Conservation (phyloP, 305 asterid genomes). For the Ruellia speciosa region DNA sequence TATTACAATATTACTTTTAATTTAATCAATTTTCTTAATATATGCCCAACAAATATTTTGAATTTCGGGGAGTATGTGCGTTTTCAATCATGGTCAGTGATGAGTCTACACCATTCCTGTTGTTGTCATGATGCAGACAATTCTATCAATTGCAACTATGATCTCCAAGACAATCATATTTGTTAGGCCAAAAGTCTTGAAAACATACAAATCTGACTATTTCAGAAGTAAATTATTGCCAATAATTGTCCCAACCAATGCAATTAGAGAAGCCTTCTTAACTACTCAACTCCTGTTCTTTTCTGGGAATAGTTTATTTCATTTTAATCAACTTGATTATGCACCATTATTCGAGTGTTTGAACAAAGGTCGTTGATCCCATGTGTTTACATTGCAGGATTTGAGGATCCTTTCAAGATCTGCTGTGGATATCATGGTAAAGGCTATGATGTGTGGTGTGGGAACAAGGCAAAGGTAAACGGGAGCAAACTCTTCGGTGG, state of each 20-base stretch:
- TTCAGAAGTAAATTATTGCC: too few species aligned
- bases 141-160: too few species aligned
- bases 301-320: background rate
- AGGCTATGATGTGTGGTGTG: conserved; percentile 41
- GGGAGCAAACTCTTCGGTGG: conserved; percentile 19
- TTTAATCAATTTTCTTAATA: too few species aligned
- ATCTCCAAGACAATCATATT: too few species aligned
- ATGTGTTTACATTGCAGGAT: conserved; percentile 32
- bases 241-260: background rate
- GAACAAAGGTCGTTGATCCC: background rate
- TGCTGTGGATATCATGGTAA: conserved; percentile 54
- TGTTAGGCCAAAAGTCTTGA: too few species aligned
- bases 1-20: too few species aligned
- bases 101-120: too few species aligned
- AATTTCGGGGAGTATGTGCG: too few species aligned
- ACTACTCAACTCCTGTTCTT: background rate
- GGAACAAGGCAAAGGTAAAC: conserved; percentile 37
- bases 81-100: too few species aligned
- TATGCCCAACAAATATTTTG: too few species aligned
- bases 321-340: background rate
- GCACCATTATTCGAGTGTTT: background rate
- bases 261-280: background rate
- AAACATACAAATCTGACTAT: too few species aligned
- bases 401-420: conserved; percentile 28
- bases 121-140: too few species aligned